These are phyloP conservation scores for Plantago lanceolata DNA, from an alignment of 305 asterid species.

Conservation along the genomic window DNA sequence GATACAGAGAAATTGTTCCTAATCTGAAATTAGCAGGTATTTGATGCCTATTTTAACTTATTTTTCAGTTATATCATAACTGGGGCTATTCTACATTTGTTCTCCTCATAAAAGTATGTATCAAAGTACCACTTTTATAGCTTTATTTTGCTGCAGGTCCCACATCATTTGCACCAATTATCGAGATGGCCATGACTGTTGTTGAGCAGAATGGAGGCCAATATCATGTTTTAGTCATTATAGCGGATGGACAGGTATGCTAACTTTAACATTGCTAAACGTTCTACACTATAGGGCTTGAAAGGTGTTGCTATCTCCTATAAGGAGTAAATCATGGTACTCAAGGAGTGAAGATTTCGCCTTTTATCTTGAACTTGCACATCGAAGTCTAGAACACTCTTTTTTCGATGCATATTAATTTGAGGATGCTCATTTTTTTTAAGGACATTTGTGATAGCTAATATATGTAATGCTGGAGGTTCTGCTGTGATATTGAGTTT, in stretches of 20 bases:
- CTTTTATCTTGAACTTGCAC: neutral
- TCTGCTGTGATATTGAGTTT: conserved; percentile 20
- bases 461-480: neutral
- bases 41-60: conserved; percentile 17
- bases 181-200: conserved; percentile 85
- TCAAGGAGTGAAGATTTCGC: neutral
- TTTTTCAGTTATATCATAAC: no score
- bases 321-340: neutral
- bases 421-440: neutral
- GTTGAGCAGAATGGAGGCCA: conserved; percentile 94
- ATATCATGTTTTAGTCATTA: conserved; percentile 82
- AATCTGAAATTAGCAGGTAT: conserved; percentile 77
- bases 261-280: conserved; percentile 3
- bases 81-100: no score
- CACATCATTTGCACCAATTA: conserved; percentile 87
- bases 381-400: no score
- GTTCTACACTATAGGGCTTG: neutral
- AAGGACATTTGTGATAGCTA: neutral
- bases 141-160: conserved; percentile 62
- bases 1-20: conserved; percentile 76
- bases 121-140: neutral
- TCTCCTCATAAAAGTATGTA: no score
- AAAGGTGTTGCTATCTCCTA: neutral
- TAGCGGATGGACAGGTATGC: conserved; percentile 97
- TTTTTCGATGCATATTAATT: neutral